phyloP scores from a whole-genome alignment of 2,329 filamentous ascomycete species.

The Fusarium illudens region DNA sequence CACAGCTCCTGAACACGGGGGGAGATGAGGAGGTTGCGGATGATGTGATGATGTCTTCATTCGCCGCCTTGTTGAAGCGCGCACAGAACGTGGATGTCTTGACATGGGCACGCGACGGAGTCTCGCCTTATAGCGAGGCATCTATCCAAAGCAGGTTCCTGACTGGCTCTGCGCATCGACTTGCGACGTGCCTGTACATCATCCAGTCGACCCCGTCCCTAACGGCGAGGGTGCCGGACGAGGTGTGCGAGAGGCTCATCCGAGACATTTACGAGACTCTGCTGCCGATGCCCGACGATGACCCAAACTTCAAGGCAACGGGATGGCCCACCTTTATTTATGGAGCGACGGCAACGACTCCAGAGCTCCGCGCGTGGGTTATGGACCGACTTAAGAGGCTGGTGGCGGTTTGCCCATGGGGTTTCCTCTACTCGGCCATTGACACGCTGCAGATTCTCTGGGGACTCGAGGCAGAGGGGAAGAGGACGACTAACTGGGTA shows the following conservation, averaged over 20 bases:
- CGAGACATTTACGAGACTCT: constrained; percentile 58
- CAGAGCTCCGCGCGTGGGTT: constrained; percentile 55
- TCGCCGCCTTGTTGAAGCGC: constrained; percentile 46
- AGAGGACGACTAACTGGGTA: constrained; percentile 50
- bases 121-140: constrained; percentile 46
- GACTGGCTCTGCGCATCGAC: constrained; percentile 52
- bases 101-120: constrained; percentile 50
- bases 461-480: constrained; percentile 46
- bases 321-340: constrained; percentile 65
- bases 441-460: constrained; percentile 56
- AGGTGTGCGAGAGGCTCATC: constrained; percentile 47
- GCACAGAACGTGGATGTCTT: constrained; percentile 51
- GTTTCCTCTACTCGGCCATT: constrained; percentile 57
- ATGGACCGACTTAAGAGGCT: constrained; percentile 54
- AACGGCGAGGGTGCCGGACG: constrained; percentile 29
- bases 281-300: constrained; percentile 55
- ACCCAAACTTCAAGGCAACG: constrained; percentile 64
- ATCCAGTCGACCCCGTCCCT: constrained; percentile 50
- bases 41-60: constrained; percentile 39
- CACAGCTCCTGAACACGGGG: constrained; percentile 47
- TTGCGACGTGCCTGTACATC: constrained; percentile 56
- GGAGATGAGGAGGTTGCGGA: constrained; percentile 33
- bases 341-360: constrained; percentile 58
- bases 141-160: constrained; percentile 48
- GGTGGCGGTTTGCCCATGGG: constrained; percentile 55